Evolutionary conservation across 2,329 filamentous ascomycete genomes (phyloP).

Genomic region (Hypoxylon sp.): DNA sequence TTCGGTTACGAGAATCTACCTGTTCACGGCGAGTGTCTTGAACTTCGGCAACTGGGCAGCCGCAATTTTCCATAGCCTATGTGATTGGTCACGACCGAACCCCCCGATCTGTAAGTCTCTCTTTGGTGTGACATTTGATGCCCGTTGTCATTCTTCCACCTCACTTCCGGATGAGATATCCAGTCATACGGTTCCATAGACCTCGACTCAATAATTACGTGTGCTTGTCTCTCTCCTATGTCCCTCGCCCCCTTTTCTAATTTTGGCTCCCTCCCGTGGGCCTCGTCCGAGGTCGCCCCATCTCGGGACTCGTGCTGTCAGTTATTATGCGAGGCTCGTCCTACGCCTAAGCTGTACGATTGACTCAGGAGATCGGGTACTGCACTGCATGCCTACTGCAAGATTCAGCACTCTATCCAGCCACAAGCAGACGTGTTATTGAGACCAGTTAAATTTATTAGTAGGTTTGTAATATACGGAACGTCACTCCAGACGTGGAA

Average conservation of each 20-base stretch:
- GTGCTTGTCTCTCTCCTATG: slow-evolving; percentile 38
- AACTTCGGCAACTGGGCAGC: slow-evolving; percentile 43
- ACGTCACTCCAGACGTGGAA: slow-evolving; percentile 14
- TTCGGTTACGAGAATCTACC: slow-evolving; percentile 26
- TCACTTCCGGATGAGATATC: slow-evolving; percentile 35
- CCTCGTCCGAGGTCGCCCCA: slow-evolving; percentile 5
- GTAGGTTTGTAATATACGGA: slow-evolving; percentile 8
- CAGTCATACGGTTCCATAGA: slow-evolving; percentile 33
- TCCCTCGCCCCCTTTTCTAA: slow-evolving; percentile 31
- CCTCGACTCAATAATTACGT: slow-evolving; percentile 39
- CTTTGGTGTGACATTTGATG: slow-evolving; percentile 34
- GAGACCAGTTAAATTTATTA: slow-evolving; percentile 17
- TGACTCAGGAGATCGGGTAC: slow-evolving; percentile 37
- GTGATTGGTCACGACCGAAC: slow-evolving; percentile 39
- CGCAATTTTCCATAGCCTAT: slow-evolving; percentile 39
- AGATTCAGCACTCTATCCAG: slow-evolving; percentile 30
- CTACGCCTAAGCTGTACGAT: slow-evolving; percentile 15
- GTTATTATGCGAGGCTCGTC: slow-evolving; percentile 39
- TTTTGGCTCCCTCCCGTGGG: slow-evolving; percentile 24
- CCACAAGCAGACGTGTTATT: slow-evolving; percentile 12
- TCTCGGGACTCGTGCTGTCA: slow-evolving; percentile 3
- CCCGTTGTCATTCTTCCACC: slow-evolving; percentile 28
- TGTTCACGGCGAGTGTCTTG: slow-evolving; percentile 43
- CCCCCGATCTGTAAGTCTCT: slow-evolving; percentile 42
- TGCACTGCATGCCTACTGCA: slow-evolving; percentile 18